These are phyloP conservation scores for Wickerhamiella infanticola DNA, from an alignment of 1,139 yeast genomes.

Conservation along the genomic window DNA sequence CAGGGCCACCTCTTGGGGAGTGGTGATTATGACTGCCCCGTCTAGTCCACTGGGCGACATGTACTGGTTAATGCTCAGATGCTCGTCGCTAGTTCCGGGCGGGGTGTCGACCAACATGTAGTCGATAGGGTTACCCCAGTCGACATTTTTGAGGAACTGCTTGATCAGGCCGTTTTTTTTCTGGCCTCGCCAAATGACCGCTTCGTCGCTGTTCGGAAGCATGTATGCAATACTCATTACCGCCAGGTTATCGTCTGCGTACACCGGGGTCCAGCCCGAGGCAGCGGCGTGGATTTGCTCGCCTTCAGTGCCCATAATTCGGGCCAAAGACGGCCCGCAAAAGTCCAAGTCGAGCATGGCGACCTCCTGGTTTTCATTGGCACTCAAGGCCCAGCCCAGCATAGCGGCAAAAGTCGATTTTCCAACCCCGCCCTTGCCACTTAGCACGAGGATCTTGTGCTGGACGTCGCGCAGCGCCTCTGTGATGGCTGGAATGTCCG, in stretches of 20 bases:
- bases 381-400: constrained; percentile 91
- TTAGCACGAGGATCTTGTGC: constrained; percentile 72
- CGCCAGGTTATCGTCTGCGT: constrained; percentile 87
- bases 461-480: constrained; percentile 49
- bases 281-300: constrained; percentile 80
- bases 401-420: constrained; percentile 90
- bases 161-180: constrained; percentile 88
- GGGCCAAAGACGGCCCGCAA: constrained; percentile 93
- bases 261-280: constrained; percentile 94
- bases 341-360: constrained; percentile 97
- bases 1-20: constrained; percentile 95
- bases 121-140: constrained; percentile 80
- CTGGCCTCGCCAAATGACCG: constrained; percentile 94
- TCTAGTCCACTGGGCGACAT: constrained; percentile 85
- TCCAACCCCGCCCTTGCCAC: constrained; percentile 98
- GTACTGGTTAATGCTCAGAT: constrained; percentile 73
- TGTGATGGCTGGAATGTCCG: constrained; percentile 71
- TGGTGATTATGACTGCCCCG: constrained; percentile 89
- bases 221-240: constrained; percentile 92
- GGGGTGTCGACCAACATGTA: constrained; percentile 91
- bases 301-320: constrained; percentile 84
- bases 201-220: constrained; percentile 88
- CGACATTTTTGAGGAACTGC: constrained; percentile 86
- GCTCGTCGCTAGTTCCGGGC: constrained; percentile 98
- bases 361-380: constrained; percentile 71